Evolutionary conservation across 2,329 filamentous ascomycete genomes (phyloP), one percentile per base, ranked within the genome.

Genomic region (Trichoderma aggressivum): DNA sequence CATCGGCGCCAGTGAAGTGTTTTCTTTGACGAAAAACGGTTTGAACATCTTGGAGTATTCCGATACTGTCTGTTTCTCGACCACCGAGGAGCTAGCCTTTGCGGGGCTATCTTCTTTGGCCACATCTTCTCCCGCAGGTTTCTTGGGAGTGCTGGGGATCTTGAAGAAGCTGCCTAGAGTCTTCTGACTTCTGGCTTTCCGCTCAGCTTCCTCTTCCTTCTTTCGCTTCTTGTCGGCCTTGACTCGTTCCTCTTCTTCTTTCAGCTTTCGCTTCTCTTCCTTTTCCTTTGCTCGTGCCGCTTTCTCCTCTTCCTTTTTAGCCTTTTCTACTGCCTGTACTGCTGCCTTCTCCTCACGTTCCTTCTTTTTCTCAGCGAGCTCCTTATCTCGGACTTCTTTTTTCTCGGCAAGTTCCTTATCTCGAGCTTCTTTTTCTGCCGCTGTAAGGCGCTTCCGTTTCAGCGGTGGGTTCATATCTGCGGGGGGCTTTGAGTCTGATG

Each of bases 21-120:
- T 87, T 3, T 90, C 86, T 71, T 93, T 91, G 59, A 96, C 78
- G 73, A 92, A 94, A 79, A 98, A 98, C 0, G 92, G 90, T 36
- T 94, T 87, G 77, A 98, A 98, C 43, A 86, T 84, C 74, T 89
- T 90, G 21, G 92, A 83, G 75, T 93, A 94, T 58, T 88, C 86
- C 0, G 87, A 85, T 63, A 74, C 77, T 30, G 72, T 67, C n/a
- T 68, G 43, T 36, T 76, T 74, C 8, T 53, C 63, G 26, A 63
- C n/a, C 43, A 74, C 76, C 14, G 64, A 50, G 14, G 72, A 70
- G 47, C 76, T 72, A 8, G 73, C 68, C 74, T 83, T 78, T 56
- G 74, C 68, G 64, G 81, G 75, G 47, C 79, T 79, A 7, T 65
- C 72, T 3, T 74, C 75, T 47, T 78, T 80, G 39, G 78, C 71